These are phyloP conservation scores for Chlorella sp. DNA, from an alignment of 139 green algal species.

Conservation along the genomic window DNA sequence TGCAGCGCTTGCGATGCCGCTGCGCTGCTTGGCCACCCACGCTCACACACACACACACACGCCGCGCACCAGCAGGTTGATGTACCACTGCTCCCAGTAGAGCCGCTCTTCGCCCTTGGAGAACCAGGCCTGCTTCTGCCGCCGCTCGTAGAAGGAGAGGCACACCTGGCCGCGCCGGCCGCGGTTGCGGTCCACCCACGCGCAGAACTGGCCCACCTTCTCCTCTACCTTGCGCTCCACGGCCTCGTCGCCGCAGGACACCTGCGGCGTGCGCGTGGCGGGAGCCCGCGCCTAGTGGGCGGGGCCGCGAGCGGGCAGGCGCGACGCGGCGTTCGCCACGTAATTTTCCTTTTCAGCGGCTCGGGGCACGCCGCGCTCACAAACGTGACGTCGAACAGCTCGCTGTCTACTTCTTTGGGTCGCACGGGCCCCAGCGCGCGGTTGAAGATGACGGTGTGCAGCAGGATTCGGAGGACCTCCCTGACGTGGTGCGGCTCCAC, in stretches of 20 bases:
- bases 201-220: slow-evolving; percentile 64
- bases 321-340: not conserved
- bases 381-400: slow-evolving; percentile 95
- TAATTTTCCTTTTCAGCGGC: not conserved
- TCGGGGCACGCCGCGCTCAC: slow-evolving; percentile 43
- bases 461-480: slow-evolving; percentile 80
- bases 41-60: too few species aligned
- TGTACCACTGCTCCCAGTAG: slow-evolving; percentile 91
- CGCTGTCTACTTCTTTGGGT: slow-evolving; percentile 82
- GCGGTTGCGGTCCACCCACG: slow-evolving; percentile 62
- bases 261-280: slow-evolving; percentile 42
- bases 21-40: too few species aligned
- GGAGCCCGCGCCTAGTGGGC: not conserved
- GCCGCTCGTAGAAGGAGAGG: slow-evolving; percentile 83
- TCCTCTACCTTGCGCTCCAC: slow-evolving; percentile 74
- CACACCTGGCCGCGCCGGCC: slow-evolving; percentile 51
- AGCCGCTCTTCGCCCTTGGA: slow-evolving; percentile 73
- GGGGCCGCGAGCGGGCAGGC: not conserved
- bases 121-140: slow-evolving; percentile 65
- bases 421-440: slow-evolving; percentile 81
- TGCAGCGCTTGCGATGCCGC: too few species aligned
- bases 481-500: slow-evolving; percentile 27
- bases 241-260: slow-evolving; percentile 69
- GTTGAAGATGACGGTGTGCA: slow-evolving; percentile 97
- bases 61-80: not conserved